Percentiles rank a stretch among this genome's conserved stretches.
Evolutionary conservation across 2,329 filamentous ascomycete species (phyloP).

Genomic region (Chaetomiaceae sp.): DNA sequence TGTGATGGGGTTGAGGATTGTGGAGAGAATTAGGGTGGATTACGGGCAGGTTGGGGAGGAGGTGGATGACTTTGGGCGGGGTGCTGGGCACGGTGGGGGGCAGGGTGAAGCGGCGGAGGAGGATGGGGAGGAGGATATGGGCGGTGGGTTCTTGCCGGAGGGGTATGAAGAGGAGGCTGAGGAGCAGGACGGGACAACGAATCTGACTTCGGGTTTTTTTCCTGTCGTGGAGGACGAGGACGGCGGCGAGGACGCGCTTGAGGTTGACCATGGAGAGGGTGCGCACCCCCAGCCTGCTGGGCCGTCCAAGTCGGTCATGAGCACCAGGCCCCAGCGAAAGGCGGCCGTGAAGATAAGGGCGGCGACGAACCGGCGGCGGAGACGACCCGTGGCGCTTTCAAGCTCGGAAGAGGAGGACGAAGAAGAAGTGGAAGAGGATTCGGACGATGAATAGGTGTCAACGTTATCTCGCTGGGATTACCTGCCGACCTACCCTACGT

Average conservation of each 20-base stretch:
- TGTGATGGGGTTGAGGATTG: constrained; percentile 75
- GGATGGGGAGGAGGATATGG: constrained; percentile 44
- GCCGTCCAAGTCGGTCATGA: constrained; percentile 9
- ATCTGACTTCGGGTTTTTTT: constrained; percentile 42
- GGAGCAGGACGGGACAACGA: constrained; percentile 20
- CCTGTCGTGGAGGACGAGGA: constrained; percentile 40
- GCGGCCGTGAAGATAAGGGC: constrained; percentile 10
- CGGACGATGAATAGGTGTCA: constrained; percentile 4
- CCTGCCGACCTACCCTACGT: no score
- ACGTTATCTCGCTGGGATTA: no score
- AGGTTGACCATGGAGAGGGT: constrained; percentile 28
- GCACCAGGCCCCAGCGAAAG: constrained; percentile 18
- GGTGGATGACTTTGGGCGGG: constrained; percentile 51
- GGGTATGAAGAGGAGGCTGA: constrained; percentile 44
- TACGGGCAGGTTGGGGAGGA: constrained; percentile 59
- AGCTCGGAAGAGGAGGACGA: constrained; percentile 22
- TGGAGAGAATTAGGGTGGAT: constrained; percentile 67
- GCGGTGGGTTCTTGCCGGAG: constrained; percentile 56
- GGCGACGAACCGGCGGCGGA: constrained; percentile 13
- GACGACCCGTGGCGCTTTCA: constrained; percentile 14
- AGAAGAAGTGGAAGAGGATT: background rate
- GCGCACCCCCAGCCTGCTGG: background rate
- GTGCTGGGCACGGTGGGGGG: constrained; percentile 26
- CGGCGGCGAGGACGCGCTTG: constrained; percentile 31
- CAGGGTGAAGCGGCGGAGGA: constrained; percentile 15